Base-by-base conservation (phyloP, 371 early-diverging fungal genomes). In the Syncephalis fuscata region DNA sequence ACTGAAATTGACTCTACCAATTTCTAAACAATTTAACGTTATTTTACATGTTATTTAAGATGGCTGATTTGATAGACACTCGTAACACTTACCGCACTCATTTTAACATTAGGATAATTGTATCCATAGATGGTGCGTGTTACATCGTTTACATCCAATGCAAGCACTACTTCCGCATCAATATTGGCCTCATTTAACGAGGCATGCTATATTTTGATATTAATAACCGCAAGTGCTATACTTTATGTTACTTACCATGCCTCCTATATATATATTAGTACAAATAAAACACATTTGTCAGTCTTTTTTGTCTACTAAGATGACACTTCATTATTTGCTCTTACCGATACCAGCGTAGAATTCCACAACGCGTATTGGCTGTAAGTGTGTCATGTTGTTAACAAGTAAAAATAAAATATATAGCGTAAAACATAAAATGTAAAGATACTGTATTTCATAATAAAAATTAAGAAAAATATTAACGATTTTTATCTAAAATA, bases 61-160 rank as follows among this genome's bases (percentile, higher is more conserved):
- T 8, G 19, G 15, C 3, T 4, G 16, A 41, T 4, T 7, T 5
- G 16, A 8, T 7, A 4, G 22, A 44, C 2, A 14, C 10, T 22
- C 5, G 20, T 22, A 44, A 20, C 14, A 44, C 19, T 45, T 16
- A 40, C 46, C 22, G 40, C 46, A 50, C 22, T 16, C 43, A 82
- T 57, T 1, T 56, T 59, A n/a, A 74, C 70, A 14, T 64, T 66
- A 3, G 73, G 69, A 54, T 83, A 84, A 53, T 88, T 88, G 56
- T 84, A 73, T 26, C 53, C 66, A 59, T 88, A 86, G 0, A 85
- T 85, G 1, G 68, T 67, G 56, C 87, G 87, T 8, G 87, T 83
- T 2, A 77, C 70, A 8, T 71, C 73, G 54, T 85, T 86, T 54
- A 88, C 78, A 57, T 88, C 87, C 45, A 85, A 83, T 2, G 85